Percentiles rank a stretch among this genome's conserved stretches.
These are phyloP conservation scores for Exserohilum rostratum DNA, from an alignment of 2,329 filamentous ascomycete genomes.

Conservation along the genomic window DNA sequence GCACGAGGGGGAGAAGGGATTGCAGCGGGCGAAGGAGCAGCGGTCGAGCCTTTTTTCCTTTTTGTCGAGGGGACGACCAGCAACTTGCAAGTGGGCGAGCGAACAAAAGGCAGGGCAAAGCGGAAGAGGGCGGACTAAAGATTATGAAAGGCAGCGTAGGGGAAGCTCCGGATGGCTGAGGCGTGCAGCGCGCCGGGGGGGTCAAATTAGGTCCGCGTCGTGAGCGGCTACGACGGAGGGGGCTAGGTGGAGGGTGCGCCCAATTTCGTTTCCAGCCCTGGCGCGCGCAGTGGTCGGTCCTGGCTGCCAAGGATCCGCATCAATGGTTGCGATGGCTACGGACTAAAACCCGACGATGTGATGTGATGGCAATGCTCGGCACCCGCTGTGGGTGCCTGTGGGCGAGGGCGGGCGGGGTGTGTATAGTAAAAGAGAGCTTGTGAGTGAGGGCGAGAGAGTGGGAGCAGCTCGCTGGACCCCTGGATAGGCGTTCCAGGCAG, in stretches of 20 bases:
- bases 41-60: neutral
- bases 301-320: slow-evolving; percentile 8
- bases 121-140: slow-evolving; percentile 30
- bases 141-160: slow-evolving; percentile 40
- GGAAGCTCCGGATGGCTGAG: slow-evolving; percentile 42
- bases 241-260: slow-evolving; percentile 14
- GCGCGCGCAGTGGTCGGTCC: neutral
- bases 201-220: slow-evolving; percentile 28
- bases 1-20: slow-evolving; percentile 8
- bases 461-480: neutral
- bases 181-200: slow-evolving; percentile 34
- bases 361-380: neutral
- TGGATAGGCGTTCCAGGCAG: neutral
- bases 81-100: slow-evolving; percentile 15
- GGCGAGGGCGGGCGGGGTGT: no score
- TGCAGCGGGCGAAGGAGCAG: neutral
- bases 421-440: no score
- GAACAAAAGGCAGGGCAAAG: slow-evolving; percentile 14
- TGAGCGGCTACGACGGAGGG: slow-evolving; percentile 19
- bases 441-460: no score
- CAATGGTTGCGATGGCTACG: slow-evolving; percentile 1
- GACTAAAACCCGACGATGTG: no score
- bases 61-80: neutral
- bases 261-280: slow-evolving; percentile 31
- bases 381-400: no score